A percentile compares a stretch with the other conserved stretches of the same genome.
Evolutionary conservation across 805 yeast species (phyloP).

Genomic region (Candida xiaguanensis): DNA sequence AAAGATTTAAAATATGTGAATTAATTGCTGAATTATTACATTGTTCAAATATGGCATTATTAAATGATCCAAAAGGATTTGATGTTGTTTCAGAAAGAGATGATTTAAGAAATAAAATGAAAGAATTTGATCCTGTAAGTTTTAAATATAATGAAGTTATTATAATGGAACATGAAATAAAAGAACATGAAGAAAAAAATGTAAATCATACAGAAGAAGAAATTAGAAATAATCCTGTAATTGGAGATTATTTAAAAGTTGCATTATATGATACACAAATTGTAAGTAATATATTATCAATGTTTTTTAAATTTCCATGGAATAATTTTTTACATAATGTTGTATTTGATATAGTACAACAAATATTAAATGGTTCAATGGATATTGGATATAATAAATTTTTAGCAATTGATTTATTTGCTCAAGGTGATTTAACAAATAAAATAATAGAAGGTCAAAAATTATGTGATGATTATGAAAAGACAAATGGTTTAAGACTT

Average conservation of each 20-base stretch:
- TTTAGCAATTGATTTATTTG: conserved; percentile 58
- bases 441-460: conserved; percentile 46
- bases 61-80: conserved; percentile 42
- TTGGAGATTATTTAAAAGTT: conserved; percentile 42
- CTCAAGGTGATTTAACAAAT: conserved; percentile 37
- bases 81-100: conserved; percentile 39
- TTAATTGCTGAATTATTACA: conserved; percentile 44
- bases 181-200: conserved; percentile 11
- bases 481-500: conserved; percentile 56
- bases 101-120: conserved; percentile 35
- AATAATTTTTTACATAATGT: conserved; percentile 46
- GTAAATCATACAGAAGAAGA: conserved; percentile 40
- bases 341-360: conserved; percentile 46
- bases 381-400: conserved; percentile 47
- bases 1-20: conserved; percentile 44
- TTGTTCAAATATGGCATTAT: conserved; percentile 45
- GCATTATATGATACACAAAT: conserved; percentile 42
- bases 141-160: conserved; percentile 44
- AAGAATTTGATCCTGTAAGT: conserved; percentile 40
- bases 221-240: conserved; percentile 39
- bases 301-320: conserved; percentile 47
- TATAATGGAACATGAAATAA: conserved; percentile 17
- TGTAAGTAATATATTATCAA: conserved; percentile 35
- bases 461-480: conserved; percentile 61
- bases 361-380: conserved; percentile 45